Conservation (phyloP, 2,329 filamentous ascomycete genomes). For the Aspergillus floridensis region DNA sequence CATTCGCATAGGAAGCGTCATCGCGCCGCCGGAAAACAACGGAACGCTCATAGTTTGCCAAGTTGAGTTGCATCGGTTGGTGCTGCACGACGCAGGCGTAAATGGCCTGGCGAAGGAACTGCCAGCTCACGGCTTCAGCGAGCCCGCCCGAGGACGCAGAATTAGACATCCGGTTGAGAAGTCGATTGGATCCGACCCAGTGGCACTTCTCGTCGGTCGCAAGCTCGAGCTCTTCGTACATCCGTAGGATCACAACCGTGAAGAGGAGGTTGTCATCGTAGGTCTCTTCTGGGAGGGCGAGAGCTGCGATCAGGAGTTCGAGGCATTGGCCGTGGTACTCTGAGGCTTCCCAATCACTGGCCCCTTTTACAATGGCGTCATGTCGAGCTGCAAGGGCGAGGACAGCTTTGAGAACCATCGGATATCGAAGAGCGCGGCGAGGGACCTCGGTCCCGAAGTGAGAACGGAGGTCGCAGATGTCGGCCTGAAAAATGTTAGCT, state of each 20-base stretch:
- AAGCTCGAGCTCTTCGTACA: conserved; percentile 48
- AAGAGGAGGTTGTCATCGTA: conserved; percentile 50
- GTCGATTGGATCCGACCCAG: conserved; percentile 38
- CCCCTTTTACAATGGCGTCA: conserved; percentile 39
- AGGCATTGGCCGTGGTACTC: conserved; percentile 49
- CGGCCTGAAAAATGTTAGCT: conserved; percentile 21
- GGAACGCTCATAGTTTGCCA: conserved; percentile 41
- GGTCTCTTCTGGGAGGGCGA: conserved; percentile 42
- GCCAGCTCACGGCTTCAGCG: conserved; percentile 44
- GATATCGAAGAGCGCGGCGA: conserved; percentile 46
- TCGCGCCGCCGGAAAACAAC: conserved; percentile 38
- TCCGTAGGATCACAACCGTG: conserved; percentile 49
- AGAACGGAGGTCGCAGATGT: conserved; percentile 34
- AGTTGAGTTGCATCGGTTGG: conserved; percentile 37
- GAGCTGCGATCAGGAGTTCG: conserved; percentile 46
- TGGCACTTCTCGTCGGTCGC: conserved; percentile 37
- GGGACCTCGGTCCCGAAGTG: conserved; percentile 50
- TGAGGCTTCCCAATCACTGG: conserved; percentile 44
- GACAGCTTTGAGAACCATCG: conserved; percentile 49
- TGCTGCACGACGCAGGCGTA: conserved; percentile 40
- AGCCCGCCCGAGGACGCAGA: conserved; percentile 42
- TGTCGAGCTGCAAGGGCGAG: conserved; percentile 49
- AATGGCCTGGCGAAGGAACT: conserved; percentile 43
- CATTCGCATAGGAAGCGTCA: conserved; percentile 40
- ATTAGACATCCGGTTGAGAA: conserved; percentile 40